A percentile compares a stretch with the other conserved stretches of the same genome.
phyloP scores from a whole-genome alignment of 768 basidiomycete genomes.

The Leccinum incarnatum region DNA sequence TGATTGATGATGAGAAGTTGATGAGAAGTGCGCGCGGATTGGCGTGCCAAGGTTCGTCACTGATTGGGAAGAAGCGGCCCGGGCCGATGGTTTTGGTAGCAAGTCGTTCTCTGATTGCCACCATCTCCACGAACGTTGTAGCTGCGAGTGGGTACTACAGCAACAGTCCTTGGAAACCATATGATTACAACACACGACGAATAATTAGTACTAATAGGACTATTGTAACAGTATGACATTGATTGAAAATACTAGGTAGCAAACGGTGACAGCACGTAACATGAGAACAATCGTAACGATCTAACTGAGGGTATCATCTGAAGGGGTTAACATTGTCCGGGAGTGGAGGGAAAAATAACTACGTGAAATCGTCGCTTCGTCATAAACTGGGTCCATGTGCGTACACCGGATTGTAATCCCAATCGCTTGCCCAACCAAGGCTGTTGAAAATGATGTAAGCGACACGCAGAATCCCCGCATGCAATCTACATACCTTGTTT shows the following conservation, averaged over 20 bases:
- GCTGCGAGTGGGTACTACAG: neutral
- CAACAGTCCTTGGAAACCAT: neutral
- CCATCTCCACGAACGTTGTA: too few relatives aligned
- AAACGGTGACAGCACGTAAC: neutral
- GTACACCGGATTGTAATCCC: conserved; percentile 13
- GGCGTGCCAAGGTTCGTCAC: conserved; percentile 4
- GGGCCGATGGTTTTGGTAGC: conserved; percentile 6
- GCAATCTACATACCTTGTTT: conserved; percentile 13
- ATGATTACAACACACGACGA: conserved; percentile 7
- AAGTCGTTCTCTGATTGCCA: neutral
- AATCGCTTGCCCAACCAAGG: conserved; percentile 19
- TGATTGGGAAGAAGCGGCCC: conserved; percentile 6
- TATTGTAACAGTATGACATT: conserved; percentile 7
- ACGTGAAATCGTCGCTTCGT: neutral
- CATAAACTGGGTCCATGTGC: conserved; percentile 10
- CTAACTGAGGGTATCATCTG: conserved; percentile 2
- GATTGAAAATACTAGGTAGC: neutral
- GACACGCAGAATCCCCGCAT: neutral
- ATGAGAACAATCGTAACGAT: conserved; percentile 1
- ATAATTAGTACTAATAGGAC: conserved; percentile 6
- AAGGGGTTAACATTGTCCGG: conserved; percentile 12
- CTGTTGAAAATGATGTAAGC: conserved; percentile 3
- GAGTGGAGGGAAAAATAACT: conserved; percentile 7
- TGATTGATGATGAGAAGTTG: neutral
- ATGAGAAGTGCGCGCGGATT: neutral